A percentile compares a stretch with the other conserved stretches of the same genome.
Evolutionary conservation across 106 monocot species (phyloP).

Genomic region (Dendrobium chrysotoxum): DNA sequence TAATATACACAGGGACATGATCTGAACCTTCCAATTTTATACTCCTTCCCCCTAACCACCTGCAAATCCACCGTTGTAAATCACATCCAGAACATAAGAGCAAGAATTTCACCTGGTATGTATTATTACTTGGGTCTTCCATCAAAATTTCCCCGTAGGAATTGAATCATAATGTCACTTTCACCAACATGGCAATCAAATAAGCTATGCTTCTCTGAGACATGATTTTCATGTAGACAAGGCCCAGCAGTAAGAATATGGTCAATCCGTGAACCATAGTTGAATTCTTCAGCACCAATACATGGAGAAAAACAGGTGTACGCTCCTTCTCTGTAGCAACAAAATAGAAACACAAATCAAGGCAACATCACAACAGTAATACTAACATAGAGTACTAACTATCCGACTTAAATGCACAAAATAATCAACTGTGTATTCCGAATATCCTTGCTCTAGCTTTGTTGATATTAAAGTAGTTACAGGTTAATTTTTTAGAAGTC

Average conservation of each 20-base stretch:
- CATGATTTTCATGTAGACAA: slow-evolving; percentile 61
- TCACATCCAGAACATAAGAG: neutral
- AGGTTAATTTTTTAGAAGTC: neutral
- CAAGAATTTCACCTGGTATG: neutral
- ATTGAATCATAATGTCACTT: slow-evolving; percentile 82
- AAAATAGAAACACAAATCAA: slow-evolving; percentile 1
- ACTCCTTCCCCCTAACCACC: slow-evolving; percentile 91
- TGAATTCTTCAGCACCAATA: slow-evolving; percentile 89
- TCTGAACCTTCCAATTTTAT: slow-evolving; percentile 93
- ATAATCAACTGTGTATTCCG: too few relatives aligned
- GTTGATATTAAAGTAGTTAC: too few relatives aligned
- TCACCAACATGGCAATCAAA: slow-evolving; percentile 73
- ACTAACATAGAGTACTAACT: neutral
- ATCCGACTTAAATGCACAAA: neutral
- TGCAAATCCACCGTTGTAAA: slow-evolving; percentile 21
- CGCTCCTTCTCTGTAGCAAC: slow-evolving; percentile 55
- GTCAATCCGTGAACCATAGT: slow-evolving; percentile 94
- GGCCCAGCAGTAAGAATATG: slow-evolving; percentile 80
- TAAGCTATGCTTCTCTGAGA: slow-evolving; percentile 51
- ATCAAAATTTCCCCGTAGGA: slow-evolving; percentile 54
- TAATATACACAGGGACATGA: slow-evolving; percentile 78
- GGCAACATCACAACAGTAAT: neutral
- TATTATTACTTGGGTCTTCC: slow-evolving; percentile 56
- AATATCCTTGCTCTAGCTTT: too few relatives aligned
- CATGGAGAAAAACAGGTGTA: slow-evolving; percentile 71